These are phyloP conservation scores for Styphnolobium japonicum DNA, from an alignment of 306 rosid genomes.

Conservation along the genomic window DNA sequence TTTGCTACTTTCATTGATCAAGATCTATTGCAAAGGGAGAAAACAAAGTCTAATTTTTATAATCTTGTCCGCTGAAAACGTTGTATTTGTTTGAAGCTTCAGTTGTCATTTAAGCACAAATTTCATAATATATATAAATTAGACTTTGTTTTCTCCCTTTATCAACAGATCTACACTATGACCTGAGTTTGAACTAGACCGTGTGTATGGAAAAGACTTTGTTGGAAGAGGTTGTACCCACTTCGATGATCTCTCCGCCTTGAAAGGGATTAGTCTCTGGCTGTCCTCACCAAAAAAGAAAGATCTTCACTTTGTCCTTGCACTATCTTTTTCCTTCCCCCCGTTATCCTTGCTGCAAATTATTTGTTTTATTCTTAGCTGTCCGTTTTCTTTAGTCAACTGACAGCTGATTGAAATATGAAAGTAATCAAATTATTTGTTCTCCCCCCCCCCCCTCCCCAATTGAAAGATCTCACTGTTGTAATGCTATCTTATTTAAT, in stretches of 20 bases:
- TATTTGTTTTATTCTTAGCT: background rate
- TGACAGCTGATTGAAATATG: too few relatives aligned
- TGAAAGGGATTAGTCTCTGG: too few relatives aligned
- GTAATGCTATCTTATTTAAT: background rate
- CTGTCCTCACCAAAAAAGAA: too few relatives aligned
- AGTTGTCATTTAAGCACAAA: background rate
- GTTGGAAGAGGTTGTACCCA: too few relatives aligned
- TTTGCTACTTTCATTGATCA: background rate
- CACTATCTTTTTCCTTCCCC: background rate
- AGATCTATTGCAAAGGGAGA: background rate
- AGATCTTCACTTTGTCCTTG: background rate
- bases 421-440: too few relatives aligned
- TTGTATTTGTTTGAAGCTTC: background rate
- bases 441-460: background rate
- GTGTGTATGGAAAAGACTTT: too few relatives aligned
- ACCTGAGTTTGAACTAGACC: too few relatives aligned
- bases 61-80: background rate
- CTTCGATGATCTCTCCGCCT: too few relatives aligned
- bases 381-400: slow-evolving; percentile 1
- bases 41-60: background rate
- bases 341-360: background rate
- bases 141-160: too few relatives aligned
- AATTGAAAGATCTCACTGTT: background rate
- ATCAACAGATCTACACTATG: too few relatives aligned
- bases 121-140: background rate